phyloP scores from a whole-genome alignment of 2,329 filamentous ascomycete genomes.

The Botrytis fabae region DNA sequence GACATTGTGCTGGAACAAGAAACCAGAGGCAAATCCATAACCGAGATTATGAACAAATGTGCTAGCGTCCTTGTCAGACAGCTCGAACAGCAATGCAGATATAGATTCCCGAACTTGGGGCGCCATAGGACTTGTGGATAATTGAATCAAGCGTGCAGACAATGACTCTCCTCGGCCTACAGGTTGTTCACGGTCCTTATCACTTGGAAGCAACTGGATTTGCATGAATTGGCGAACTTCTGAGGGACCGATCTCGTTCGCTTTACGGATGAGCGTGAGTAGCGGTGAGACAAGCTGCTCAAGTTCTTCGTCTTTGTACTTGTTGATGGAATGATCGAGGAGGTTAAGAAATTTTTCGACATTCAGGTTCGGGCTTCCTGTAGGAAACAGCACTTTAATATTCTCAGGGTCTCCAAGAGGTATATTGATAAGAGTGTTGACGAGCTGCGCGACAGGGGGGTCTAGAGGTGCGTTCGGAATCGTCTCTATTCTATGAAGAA shows the following conservation, averaged over 20 bases:
- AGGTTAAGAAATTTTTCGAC: constrained; percentile 67
- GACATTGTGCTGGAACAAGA: constrained; percentile 81
- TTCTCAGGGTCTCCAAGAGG: constrained; percentile 59
- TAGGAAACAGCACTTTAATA: constrained; percentile 61
- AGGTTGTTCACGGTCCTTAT: constrained; percentile 72
- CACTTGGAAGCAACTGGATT: constrained; percentile 69
- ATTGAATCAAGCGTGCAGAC: constrained; percentile 72
- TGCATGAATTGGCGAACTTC: constrained; percentile 64
- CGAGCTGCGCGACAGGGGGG: constrained; percentile 66
- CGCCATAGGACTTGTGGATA: constrained; percentile 72
- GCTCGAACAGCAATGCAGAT: constrained; percentile 78
- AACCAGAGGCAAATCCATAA: constrained; percentile 91
- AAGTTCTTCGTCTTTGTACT: constrained; percentile 67
- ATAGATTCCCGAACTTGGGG: constrained; percentile 73
- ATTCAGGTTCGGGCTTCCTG: constrained; percentile 57
- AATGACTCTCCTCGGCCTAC: constrained; percentile 75
- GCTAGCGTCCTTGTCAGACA: constrained; percentile 77
- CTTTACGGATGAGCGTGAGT: constrained; percentile 67
- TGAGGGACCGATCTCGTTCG: constrained; percentile 69
- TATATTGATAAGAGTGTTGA: constrained; percentile 82
- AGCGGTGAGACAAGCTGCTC: constrained; percentile 72
- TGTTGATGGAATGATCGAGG: constrained; percentile 63
- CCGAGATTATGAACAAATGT: constrained; percentile 89
- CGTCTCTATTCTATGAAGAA: constrained; percentile 62
- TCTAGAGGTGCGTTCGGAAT: constrained; percentile 68